Conservation (phyloP, 805 yeast genomes). For the Saturnispora diversa region DNA sequence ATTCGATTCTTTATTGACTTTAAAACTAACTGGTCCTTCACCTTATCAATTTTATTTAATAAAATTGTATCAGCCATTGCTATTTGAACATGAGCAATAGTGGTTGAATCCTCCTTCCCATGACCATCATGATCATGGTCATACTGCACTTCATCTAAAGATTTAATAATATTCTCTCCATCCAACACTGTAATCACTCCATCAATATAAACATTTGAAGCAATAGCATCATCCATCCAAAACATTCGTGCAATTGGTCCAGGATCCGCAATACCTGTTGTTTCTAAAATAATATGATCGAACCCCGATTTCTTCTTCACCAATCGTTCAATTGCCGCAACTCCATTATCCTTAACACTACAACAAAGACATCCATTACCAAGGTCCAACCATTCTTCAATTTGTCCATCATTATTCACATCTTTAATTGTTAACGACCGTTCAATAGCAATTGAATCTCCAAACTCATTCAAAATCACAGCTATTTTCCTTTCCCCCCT, state of each 20-base stretch:
- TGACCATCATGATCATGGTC: too few species aligned
- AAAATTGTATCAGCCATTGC: slow-evolving; percentile 82
- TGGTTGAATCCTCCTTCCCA: slow-evolving; percentile 32
- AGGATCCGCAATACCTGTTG: slow-evolving; percentile 96
- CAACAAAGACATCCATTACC: slow-evolving; percentile 98
- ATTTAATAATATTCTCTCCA: slow-evolving; percentile 51
- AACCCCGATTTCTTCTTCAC: slow-evolving; percentile 60
- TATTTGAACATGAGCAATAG: slow-evolving; percentile 84
- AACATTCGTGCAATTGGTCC: slow-evolving; percentile 96
- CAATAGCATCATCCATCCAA: slow-evolving; percentile 89
- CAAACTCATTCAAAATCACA: slow-evolving; percentile 86
- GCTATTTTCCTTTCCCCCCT: slow-evolving; percentile 73
- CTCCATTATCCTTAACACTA: slow-evolving; percentile 92
- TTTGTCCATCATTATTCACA: slow-evolving; percentile 41
- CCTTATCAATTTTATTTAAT: slow-evolving; percentile 67
- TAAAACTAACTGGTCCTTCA: slow-evolving; percentile 13
- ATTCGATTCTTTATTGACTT: slow-evolving; percentile 31
- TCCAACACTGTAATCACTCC: slow-evolving; percentile 89
- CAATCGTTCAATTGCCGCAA: slow-evolving; percentile 83
- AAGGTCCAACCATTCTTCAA: slow-evolving; percentile 91
- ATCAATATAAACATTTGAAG: slow-evolving; percentile 79
- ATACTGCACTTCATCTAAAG: slow-evolving; percentile 48
- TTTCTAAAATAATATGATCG: slow-evolving; percentile 87
- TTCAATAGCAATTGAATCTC: slow-evolving; percentile 85
- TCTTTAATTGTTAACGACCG: slow-evolving; percentile 66